phyloP scores from a whole-genome alignment of 352 stramenopile genomes.

The Phytopythium helicoides region DNA sequence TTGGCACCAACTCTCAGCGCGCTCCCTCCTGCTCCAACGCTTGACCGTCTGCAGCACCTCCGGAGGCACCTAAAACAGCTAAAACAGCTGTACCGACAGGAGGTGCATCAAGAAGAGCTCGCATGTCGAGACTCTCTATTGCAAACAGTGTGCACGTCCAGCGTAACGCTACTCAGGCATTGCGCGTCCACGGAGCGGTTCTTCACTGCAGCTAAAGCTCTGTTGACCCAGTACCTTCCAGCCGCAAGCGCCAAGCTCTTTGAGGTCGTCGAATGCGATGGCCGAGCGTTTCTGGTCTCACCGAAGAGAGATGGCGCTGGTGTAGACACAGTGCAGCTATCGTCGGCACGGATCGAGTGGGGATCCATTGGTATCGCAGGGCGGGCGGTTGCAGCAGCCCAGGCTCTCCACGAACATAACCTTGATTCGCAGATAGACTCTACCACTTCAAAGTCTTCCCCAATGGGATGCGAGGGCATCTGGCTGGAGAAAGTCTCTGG shows the following conservation, averaged over 20 bases:
- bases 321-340: background rate
- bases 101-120: slow-evolving; percentile 47
- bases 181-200: slow-evolving; percentile 28
- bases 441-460: too few species aligned
- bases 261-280: slow-evolving; percentile 17
- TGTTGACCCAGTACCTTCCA: slow-evolving; percentile 37
- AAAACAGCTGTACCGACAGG: slow-evolving; percentile 38
- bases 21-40: slow-evolving; percentile 1
- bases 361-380: too few species aligned
- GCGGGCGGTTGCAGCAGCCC: too few species aligned
- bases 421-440: too few species aligned
- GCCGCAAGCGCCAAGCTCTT: slow-evolving; percentile 22
- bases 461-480: too few species aligned
- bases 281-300: slow-evolving; percentile 8
- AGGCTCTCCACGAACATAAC: too few species aligned
- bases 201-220: slow-evolving; percentile 38
- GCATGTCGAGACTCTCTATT: slow-evolving; percentile 26
- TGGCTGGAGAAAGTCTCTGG: too few species aligned
- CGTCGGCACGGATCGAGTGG: too few species aligned
- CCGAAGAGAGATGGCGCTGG: slow-evolving; percentile 4
- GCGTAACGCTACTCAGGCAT: slow-evolving; percentile 45
- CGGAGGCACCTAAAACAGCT: slow-evolving; percentile 54
- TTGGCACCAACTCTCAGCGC: background rate
- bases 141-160: slow-evolving; percentile 40
- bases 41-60: slow-evolving; percentile 34